Percentiles rank a stretch among this genome's conserved stretches.
phyloP scores from a whole-genome alignment of 257 asterid genomes.

The Forsythia viridissima region DNA sequence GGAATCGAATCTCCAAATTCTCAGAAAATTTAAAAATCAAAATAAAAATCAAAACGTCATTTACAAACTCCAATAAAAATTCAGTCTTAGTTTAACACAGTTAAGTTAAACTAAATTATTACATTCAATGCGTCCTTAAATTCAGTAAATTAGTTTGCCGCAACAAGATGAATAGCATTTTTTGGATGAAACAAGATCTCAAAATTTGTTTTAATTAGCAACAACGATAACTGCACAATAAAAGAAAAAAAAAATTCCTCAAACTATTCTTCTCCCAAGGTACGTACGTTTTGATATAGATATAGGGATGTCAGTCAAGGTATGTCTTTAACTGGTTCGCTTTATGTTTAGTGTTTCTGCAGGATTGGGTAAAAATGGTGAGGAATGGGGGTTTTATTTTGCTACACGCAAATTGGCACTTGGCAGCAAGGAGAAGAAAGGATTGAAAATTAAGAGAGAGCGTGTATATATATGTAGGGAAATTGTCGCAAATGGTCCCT shows the following conservation, averaged over 20 bases:
- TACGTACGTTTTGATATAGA: background rate
- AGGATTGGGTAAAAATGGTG: too few species aligned
- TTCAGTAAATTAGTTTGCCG: conserved; percentile 33
- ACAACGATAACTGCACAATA: background rate
- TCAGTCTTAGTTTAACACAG: conserved; percentile 6
- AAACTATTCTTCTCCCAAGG: background rate
- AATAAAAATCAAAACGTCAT: background rate
- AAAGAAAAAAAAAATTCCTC: background rate
- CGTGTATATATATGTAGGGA: too few species aligned
- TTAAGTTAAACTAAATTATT: conserved; percentile 13
- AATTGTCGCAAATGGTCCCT: too few species aligned
- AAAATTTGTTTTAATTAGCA: background rate
- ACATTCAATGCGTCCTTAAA: conserved; percentile 20
- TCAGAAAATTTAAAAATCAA: background rate
- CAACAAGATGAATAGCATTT: conserved; percentile 43
- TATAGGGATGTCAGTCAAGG: background rate
- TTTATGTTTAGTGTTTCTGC: too few species aligned
- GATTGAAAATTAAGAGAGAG: too few species aligned
- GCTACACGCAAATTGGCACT: too few species aligned
- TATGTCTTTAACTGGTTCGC: too few species aligned
- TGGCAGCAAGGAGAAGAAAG: too few species aligned
- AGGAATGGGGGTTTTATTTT: too few species aligned
- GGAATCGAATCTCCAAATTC: conserved; percentile 31
- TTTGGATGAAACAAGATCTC: conserved; percentile 43
- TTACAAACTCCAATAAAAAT: too few species aligned